Percentiles rank a stretch among this genome's conserved stretches.
These are phyloP conservation scores for Phaffia rhodozyma DNA, from an alignment of 1,284 basidiomycete genomes.

Conservation along the genomic window DNA sequence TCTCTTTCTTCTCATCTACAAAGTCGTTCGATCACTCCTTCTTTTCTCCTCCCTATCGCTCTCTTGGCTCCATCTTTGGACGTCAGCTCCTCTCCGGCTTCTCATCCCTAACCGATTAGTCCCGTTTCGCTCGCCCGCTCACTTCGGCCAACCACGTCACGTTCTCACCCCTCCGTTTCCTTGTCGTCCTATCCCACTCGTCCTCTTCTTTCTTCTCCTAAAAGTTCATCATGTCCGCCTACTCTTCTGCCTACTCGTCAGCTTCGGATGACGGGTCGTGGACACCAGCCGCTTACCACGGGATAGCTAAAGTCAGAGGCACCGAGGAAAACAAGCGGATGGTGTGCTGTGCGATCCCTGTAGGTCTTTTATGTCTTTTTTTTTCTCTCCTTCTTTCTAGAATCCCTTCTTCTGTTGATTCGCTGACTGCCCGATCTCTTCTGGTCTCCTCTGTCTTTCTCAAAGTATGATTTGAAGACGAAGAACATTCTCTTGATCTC, in stretches of 20 bases:
- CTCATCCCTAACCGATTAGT: background rate
- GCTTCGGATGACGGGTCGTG: slow-evolving; percentile 4
- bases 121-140: background rate
- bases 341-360: slow-evolving; percentile 2
- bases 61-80: background rate
- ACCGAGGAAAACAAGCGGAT: slow-evolving; percentile 4
- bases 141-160: background rate
- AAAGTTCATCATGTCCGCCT: background rate
- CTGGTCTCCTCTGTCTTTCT: background rate
- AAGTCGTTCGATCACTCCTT: no score
- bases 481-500: slow-evolving; percentile 11
- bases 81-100: background rate
- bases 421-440: background rate
- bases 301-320: slow-evolving; percentile 9
- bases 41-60: background rate
- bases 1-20: no score
- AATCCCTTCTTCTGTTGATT: background rate
- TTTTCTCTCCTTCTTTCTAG: background rate
- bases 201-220: background rate
- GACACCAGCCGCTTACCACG: background rate
- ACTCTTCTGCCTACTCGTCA: background rate
- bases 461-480: slow-evolving; percentile 3
- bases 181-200: background rate
- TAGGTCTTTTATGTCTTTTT: background rate
- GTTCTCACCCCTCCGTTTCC: background rate